Conservation (phyloP, 495 filamentous ascomycete species). For the Penicillium desertorum region DNA sequence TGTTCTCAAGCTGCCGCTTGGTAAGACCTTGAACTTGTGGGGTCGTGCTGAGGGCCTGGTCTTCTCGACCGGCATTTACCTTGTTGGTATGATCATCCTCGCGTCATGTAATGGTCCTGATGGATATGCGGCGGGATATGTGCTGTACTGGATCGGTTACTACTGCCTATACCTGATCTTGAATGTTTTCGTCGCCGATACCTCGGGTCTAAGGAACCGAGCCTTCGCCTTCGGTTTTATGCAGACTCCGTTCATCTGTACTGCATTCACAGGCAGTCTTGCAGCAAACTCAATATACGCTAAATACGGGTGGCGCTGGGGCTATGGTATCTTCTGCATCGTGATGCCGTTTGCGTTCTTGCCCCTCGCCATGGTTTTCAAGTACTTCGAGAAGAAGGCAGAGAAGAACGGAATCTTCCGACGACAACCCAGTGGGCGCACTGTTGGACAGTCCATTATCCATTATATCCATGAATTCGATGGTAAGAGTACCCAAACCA, state of each 20-base stretch:
- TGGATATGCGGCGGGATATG: constrained; percentile 50
- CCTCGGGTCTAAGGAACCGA: constrained; percentile 60
- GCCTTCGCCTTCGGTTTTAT: constrained; percentile 59
- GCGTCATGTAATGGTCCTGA: constrained; percentile 46
- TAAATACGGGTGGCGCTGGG: constrained; percentile 60
- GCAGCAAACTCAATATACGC: constrained; percentile 45
- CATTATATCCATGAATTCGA: constrained; percentile 65
- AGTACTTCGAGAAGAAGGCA: constrained; percentile 59
- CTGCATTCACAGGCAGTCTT: constrained; percentile 41
- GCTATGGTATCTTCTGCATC: constrained; percentile 61
- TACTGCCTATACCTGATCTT: constrained; percentile 57
- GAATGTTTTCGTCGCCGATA: constrained; percentile 64
- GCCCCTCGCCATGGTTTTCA: constrained; percentile 53
- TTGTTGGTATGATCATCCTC: constrained; percentile 48
- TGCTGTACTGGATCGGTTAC: constrained; percentile 58
- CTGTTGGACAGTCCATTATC: constrained; percentile 44
- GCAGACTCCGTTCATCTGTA: constrained; percentile 57
- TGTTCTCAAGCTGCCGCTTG: constrained; percentile 64
- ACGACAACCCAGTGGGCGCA: constrained; percentile 43
- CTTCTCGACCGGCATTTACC: constrained; percentile 36
- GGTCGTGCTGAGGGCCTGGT: constrained; percentile 57
- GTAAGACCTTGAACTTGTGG: constrained; percentile 68
- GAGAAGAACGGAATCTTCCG: constrained; percentile 39
- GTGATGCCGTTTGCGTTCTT: constrained; percentile 52
- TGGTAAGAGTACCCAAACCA: constrained; percentile 29